Evolutionary conservation across 2,329 filamentous ascomycete genomes (phyloP), one percentile per base, ranked within the genome.

Genomic region (Exophiala dermatitidis): DNA sequence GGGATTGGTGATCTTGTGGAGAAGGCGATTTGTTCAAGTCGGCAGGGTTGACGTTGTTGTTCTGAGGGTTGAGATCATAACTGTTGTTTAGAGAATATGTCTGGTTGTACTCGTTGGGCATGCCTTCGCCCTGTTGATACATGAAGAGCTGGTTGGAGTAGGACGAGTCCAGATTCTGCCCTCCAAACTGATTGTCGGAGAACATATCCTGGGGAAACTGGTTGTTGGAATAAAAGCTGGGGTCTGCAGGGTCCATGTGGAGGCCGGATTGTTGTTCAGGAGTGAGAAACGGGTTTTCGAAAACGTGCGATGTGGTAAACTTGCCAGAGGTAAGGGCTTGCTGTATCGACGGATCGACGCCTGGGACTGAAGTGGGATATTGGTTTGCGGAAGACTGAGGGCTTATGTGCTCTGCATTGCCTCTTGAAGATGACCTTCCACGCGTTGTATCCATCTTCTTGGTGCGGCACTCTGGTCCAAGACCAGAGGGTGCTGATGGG

Each of bases 1-100:
- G 78, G 52, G 80, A 78, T 8, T 77, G 77, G 26, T 79, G 76
- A 64, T 67, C 74, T 69, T 71, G 79, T 61, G 68, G 69, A 19
- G 72, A 71, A n/a, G 71, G 72, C 47, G 74, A 69, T 50, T 71
- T 71, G 57, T 71, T 72, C 38, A 76, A 62, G 53, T 76, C 73
- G 34, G 71, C 73, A 3, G 73, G 73, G 52, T 75, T 75, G 55
- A 76, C 66, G 5, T 63, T 63, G 42, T 49, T 63, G 42, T 50
- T 54, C 34, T 55, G 59, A 10, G 66, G 60, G 46, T 70, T 70
- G 12, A 71, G 66, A 54, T 70, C 69, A 53, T 73, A 66, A 28
- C 60, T 53, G 29, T 60, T 53, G 49, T 59, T 58, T 33, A 62
- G 50, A 32, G 56, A 47, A 37, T 58, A 61, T 52, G 45, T 53